Evolutionary conservation across 495 filamentous ascomycete genomes (phyloP).

Genomic region (Penicillium longicatenatum): DNA sequence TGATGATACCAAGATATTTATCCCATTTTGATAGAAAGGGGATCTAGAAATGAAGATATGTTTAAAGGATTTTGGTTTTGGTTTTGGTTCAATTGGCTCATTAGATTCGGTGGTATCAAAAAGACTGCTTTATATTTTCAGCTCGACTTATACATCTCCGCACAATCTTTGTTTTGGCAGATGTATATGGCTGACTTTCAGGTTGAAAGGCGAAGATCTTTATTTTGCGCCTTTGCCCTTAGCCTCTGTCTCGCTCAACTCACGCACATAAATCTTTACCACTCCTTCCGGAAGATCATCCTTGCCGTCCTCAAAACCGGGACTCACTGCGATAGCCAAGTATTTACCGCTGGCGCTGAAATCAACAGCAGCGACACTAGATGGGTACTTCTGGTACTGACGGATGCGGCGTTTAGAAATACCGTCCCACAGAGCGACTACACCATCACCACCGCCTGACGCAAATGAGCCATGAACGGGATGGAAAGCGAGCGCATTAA

Average conservation of each 20-base stretch:
- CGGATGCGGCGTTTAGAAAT: constrained; percentile 86
- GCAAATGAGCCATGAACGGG: constrained; percentile 90
- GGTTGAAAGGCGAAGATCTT: constrained; percentile 2
- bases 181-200: neutral
- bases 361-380: constrained; percentile 72
- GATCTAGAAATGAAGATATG: constrained; percentile 8
- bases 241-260: constrained; percentile 83
- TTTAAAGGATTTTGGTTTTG: constrained; percentile 1
- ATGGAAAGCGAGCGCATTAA: constrained; percentile 93
- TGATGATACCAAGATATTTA: constrained; percentile 31
- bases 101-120: constrained; percentile 26
- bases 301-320: constrained; percentile 90
- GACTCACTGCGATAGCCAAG: constrained; percentile 81
- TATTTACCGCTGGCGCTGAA: constrained; percentile 82
- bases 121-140: neutral
- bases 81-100: constrained; percentile 11
- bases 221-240: constrained; percentile 78
- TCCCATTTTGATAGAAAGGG: neutral
- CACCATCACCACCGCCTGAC: constrained; percentile 88
- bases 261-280: constrained; percentile 77
- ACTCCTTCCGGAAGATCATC: constrained; percentile 70
- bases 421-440: constrained; percentile 95
- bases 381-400: constrained; percentile 81
- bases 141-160: constrained; percentile 5
- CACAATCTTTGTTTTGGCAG: neutral